Conservation (phyloP, 176 grass and related monocot species). For the Guadua angustifolia region DNA sequence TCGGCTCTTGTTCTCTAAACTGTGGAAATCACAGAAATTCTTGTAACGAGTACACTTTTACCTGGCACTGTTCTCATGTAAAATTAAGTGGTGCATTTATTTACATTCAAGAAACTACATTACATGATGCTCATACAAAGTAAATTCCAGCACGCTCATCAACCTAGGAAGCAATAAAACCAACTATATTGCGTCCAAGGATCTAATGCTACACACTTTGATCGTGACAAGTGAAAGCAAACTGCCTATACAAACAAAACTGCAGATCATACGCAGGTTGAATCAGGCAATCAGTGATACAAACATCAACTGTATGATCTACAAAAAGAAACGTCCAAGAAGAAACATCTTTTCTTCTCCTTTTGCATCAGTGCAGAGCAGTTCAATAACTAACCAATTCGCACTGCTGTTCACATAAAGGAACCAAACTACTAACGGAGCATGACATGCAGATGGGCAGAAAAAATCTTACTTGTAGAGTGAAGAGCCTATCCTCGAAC, state of each 20-base stretch:
- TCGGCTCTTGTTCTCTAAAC: not conserved
- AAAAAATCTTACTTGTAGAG: slow-evolving; percentile 64
- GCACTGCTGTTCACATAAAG: not conserved
- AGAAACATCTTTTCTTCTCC: not conserved
- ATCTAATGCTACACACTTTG: not conserved
- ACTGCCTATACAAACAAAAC: not conserved
- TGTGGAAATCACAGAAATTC: not conserved
- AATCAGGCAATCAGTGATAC: not conserved
- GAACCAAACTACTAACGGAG: not conserved
- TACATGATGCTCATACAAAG: not conserved
- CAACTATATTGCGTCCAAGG: not conserved
- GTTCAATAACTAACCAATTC: not conserved
- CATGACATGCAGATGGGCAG: not conserved
- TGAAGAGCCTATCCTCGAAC: slow-evolving; percentile 89
- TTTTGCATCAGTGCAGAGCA: not conserved
- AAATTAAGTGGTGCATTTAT: slow-evolving; percentile 5
- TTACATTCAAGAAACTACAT: not conserved
- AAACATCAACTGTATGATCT: not conserved
- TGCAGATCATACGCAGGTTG: not conserved
- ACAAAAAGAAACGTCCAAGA: not conserved
- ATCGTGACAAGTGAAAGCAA: not conserved
- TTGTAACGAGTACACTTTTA: not conserved
- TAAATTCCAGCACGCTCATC: not conserved
- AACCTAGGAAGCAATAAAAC: not conserved
- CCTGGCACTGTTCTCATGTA: not conserved